These are phyloP conservation scores for Catenaria anguillulae DNA, from an alignment of 371 early-diverging fungal species.

Conservation along the genomic window DNA sequence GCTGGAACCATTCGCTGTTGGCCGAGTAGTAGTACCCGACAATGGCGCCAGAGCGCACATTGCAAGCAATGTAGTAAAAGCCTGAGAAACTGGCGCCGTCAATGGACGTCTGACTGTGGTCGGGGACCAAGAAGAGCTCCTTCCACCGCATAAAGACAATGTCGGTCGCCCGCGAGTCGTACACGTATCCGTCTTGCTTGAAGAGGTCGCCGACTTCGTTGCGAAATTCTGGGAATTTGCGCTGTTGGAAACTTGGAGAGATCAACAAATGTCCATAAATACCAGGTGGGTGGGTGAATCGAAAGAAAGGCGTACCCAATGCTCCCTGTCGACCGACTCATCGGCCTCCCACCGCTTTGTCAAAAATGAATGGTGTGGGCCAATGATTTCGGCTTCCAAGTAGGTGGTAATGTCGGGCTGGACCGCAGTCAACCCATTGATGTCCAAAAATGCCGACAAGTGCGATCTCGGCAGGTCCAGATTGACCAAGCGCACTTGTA, in stretches of 20 bases:
- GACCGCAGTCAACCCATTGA: slow-evolving; percentile 60
- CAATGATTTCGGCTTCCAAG: slow-evolving; percentile 74
- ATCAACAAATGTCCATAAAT: too few relatives aligned
- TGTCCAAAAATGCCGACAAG: slow-evolving; percentile 63
- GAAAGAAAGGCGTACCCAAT: too few relatives aligned
- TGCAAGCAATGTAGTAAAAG: slow-evolving; percentile 86
- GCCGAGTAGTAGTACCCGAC: slow-evolving; percentile 79
- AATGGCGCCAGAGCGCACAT: slow-evolving; percentile 55
- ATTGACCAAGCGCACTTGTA: slow-evolving; percentile 30
- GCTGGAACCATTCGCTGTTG: slow-evolving; percentile 48
- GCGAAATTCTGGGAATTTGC: slow-evolving; percentile 49
- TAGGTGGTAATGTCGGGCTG: slow-evolving; percentile 66
- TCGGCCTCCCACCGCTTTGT: slow-evolving; percentile 80
- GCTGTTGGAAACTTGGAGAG: too few relatives aligned
- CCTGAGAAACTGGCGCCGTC: slow-evolving; percentile 82
- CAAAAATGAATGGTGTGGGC: slow-evolving; percentile 54
- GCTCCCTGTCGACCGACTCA: slow-evolving; percentile 50
- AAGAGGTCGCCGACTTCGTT: slow-evolving; percentile 40
- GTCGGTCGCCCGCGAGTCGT: slow-evolving; percentile 39
- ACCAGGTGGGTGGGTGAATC: too few relatives aligned
- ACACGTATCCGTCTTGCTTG: slow-evolving; percentile 47
- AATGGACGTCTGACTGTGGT: slow-evolving; percentile 70
- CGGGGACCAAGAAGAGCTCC: slow-evolving; percentile 89
- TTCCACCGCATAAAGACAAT: slow-evolving; percentile 94
- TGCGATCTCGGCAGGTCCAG: slow-evolving; percentile 56